These are phyloP conservation scores for Beauveria sp. DNA, from an alignment of 2,329 filamentous ascomycete genomes.

Conservation along the genomic window DNA sequence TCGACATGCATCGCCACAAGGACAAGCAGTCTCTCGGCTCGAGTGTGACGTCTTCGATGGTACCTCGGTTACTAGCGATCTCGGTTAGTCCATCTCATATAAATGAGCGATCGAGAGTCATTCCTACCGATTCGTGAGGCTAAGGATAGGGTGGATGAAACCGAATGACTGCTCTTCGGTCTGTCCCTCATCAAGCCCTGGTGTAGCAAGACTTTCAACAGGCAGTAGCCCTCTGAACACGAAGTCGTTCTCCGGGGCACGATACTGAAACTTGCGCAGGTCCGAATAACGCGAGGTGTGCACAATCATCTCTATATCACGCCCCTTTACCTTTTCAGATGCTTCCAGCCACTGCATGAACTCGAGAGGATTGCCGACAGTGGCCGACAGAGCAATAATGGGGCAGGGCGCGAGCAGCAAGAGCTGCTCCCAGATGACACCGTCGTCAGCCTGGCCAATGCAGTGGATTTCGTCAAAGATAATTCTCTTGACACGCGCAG, in stretches of 20 bases:
- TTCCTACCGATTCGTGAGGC: slow-evolving; percentile 47
- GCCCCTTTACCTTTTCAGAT: slow-evolving; percentile 56
- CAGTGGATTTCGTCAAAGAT: slow-evolving; percentile 81
- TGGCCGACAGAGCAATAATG: slow-evolving; percentile 72
- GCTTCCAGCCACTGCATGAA: slow-evolving; percentile 62
- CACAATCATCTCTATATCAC: slow-evolving; percentile 58
- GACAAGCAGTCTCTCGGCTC: slow-evolving; percentile 64
- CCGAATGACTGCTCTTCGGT: slow-evolving; percentile 42
- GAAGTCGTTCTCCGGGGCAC: slow-evolving; percentile 33
- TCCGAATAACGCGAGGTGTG: slow-evolving; percentile 68
- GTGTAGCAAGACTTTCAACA: slow-evolving; percentile 45
- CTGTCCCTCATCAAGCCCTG: slow-evolving; percentile 36
- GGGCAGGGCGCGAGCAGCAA: slow-evolving; percentile 67
- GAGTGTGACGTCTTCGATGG: slow-evolving; percentile 59
- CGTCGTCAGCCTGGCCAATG: slow-evolving; percentile 70
- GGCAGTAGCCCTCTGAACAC: slow-evolving; percentile 17
- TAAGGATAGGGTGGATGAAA: slow-evolving; percentile 60
- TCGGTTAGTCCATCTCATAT: not conserved
- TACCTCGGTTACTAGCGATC: slow-evolving; percentile 41
- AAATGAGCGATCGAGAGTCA: not conserved
- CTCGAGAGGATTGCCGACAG: slow-evolving; percentile 65
- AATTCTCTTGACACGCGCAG: slow-evolving; percentile 61
- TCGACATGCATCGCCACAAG: slow-evolving; percentile 58
- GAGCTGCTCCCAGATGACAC: slow-evolving; percentile 71
- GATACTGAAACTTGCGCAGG: slow-evolving; percentile 65